phyloP scores from a whole-genome alignment of 148 eudicot genomes.

The Chenopodium quinoa region DNA sequence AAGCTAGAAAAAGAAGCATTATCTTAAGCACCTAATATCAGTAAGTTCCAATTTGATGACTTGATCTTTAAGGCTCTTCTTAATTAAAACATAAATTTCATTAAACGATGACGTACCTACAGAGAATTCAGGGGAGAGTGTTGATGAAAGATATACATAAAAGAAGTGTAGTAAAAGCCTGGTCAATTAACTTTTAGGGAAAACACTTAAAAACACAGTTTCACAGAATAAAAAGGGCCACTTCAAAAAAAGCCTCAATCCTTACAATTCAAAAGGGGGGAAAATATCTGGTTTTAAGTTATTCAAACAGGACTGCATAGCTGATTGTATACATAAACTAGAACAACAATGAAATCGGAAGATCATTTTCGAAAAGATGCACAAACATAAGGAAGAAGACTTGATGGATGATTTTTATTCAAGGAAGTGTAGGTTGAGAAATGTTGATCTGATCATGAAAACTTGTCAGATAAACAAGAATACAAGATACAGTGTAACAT shows the following conservation, averaged over 20 bases:
- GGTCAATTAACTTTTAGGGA: conserved; percentile 15
- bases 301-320: background rate
- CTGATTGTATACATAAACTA: background rate
- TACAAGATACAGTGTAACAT: no score
- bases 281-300: background rate
- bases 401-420: background rate
- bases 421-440: background rate
- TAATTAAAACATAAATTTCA: conserved; percentile 1
- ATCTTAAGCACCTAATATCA: conserved; percentile 13
- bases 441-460: background rate
- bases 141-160: conserved; percentile 19
- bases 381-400: background rate
- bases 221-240: background rate
- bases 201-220: background rate
- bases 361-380: background rate
- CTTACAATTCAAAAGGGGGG: background rate
- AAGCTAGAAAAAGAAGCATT: conserved; percentile 12
- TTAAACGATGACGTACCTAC: background rate
- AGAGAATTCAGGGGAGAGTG: conserved; percentile 21
- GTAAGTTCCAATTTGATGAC: background rate
- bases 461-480: background rate
- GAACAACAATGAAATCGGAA: background rate
- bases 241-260: conserved; percentile 3
- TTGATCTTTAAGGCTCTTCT: background rate
- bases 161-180: conserved; percentile 28